These are phyloP conservation scores for Phytopythium aichiense DNA, from an alignment of 352 stramenopile genomes.

Conservation along the genomic window DNA sequence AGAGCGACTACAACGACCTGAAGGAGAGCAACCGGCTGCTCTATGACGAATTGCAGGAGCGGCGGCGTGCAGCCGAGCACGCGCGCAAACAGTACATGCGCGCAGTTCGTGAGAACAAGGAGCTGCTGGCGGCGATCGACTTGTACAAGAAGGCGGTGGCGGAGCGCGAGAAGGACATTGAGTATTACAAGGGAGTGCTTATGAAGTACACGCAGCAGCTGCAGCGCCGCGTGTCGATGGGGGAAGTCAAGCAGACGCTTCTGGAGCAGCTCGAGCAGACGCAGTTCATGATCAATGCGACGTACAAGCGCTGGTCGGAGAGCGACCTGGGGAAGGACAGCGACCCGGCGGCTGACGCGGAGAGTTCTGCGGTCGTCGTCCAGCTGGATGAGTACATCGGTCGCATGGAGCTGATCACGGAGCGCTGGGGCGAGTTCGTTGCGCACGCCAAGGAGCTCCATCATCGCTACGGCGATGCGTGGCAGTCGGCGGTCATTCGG, in stretches of 20 bases:
- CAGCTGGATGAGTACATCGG: constrained; percentile 59
- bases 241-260: constrained; percentile 68
- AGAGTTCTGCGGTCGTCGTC: constrained; percentile 22
- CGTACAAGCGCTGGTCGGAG: constrained; percentile 68
- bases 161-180: constrained; percentile 63
- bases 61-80: constrained; percentile 40
- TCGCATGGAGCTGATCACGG: constrained; percentile 45
- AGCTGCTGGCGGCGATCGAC: constrained; percentile 52
- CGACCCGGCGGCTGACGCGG: constrained; percentile 7
- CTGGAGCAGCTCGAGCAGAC: constrained; percentile 73
- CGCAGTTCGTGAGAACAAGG: constrained; percentile 60
- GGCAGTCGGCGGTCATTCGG: constrained; percentile 21
- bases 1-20: constrained; percentile 38
- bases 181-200: constrained; percentile 48
- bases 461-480: constrained; percentile 40
- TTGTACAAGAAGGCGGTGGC: constrained; percentile 60
- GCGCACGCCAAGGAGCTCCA: constrained; percentile 51
- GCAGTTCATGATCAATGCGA: constrained; percentile 73
- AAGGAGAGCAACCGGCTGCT: constrained; percentile 71
- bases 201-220: constrained; percentile 52
- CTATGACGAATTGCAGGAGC: constrained; percentile 53
- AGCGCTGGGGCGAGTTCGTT: constrained; percentile 55
- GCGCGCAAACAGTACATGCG: constrained; percentile 55
- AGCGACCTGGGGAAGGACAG: constrained; percentile 32
- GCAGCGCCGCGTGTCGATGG: constrained; percentile 44